Percentiles rank a stretch among this genome's conserved stretches.
Evolutionary conservation across 2,329 filamentous ascomycete species (phyloP).

Genomic region (Chaetomium globosum): DNA sequence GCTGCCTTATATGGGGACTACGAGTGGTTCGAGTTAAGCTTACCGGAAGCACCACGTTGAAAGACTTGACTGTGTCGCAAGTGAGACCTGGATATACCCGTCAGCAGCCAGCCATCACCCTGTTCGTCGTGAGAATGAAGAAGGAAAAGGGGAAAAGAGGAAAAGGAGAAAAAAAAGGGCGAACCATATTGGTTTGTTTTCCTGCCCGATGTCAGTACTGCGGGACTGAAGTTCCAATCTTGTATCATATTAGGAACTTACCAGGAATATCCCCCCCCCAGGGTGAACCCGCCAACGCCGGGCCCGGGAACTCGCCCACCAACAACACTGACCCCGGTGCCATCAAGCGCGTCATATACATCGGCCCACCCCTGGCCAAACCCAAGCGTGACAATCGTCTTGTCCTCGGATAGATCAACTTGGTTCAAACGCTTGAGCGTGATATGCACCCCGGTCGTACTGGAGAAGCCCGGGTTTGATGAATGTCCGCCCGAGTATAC

Average conservation of each 20-base stretch:
- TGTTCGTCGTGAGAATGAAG: too few relatives aligned
- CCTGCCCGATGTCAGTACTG: constrained; percentile 20
- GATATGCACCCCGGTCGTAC: constrained; percentile 38
- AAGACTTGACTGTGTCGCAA: constrained; percentile 35
- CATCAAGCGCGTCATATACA: constrained; percentile 33
- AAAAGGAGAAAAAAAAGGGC: background rate
- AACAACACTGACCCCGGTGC: constrained; percentile 36
- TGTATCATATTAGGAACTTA: constrained; percentile 10
- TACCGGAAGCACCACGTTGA: constrained; percentile 37
- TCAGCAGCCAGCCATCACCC: background rate
- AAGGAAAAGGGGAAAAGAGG: background rate
- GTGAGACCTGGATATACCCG: constrained; percentile 29
- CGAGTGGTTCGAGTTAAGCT: background rate
- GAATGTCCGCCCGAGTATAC: constrained; percentile 38
- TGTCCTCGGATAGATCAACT: constrained; percentile 32
- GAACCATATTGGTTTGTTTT: constrained; percentile 39
- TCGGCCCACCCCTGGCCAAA: constrained; percentile 36
- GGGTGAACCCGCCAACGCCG: constrained; percentile 37
- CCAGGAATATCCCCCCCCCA: constrained; percentile 40
- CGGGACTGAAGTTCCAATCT: too few relatives aligned
- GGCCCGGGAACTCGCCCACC: constrained; percentile 37
- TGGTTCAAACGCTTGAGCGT: constrained; percentile 34
- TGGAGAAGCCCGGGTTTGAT: constrained; percentile 38
- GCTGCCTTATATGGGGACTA: background rate
- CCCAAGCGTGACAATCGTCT: constrained; percentile 34